Base-by-base conservation (phyloP, 257 asterid species). In the Anisodus tanguticus region DNA sequence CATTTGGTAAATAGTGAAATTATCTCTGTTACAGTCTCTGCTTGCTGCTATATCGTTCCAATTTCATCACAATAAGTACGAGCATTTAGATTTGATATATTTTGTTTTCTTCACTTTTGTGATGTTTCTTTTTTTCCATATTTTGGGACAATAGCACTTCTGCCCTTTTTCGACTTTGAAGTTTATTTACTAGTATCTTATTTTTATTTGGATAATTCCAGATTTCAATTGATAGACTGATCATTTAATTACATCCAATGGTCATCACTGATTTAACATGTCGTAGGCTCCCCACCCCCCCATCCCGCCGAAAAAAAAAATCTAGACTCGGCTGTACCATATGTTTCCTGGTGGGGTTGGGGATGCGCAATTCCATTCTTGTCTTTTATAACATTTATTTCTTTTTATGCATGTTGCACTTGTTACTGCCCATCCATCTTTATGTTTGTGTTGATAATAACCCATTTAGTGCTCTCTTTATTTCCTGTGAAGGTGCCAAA, bases 401-500 rank as follows among this genome's bases (percentile, higher is more conserved):
- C 63, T 13, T 76, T 72, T 26, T 59, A 51, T 76, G 62, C 22
- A 51, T 76, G 81, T 49, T 76, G 13, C 43, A 11, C 49, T 76
- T 76, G 63, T 76, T 76, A 12, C 22, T 51, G 63, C 47, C 47
- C 12, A 69, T 51, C 59, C 47, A 15, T 64, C 31, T 9, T 64
- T 82, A 39, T 74, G 49, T 22, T 26, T 49, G 62, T 67, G 5
- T 58, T 9, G 16, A 22, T 22, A 22, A 26, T n/a, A 19, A 9
- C 11, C 69, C 64, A 63, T 54, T 17, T 45, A 26, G 80, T 11
- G 71, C 10, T 19, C 62, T 69, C 12, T 53, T 15, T 53, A 41
- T 83, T 74, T 74, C 26, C 69, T 47, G 67, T 79, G 81, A 82
- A 88, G 90, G 90, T 85, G 85, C 90, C 90, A 85, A 88, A 88